Base-by-base conservation (phyloP, 1,284 basidiomycete genomes). In the Grifola frondosa region DNA sequence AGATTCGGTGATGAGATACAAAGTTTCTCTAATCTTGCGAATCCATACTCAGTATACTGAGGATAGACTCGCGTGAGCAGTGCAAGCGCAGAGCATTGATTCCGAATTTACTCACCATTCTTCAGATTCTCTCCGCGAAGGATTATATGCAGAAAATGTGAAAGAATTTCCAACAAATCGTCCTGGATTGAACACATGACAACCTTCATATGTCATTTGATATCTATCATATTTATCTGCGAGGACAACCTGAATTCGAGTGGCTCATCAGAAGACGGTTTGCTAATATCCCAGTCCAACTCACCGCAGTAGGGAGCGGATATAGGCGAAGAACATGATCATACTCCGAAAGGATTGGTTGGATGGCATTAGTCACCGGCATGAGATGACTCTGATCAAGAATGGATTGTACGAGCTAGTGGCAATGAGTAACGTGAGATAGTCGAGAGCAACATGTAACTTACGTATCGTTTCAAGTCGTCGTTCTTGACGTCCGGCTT, bases 101-200 rank as follows among this genome's bases (percentile, higher is more conserved):
- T n/a, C n/a, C n/a, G n/a, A 13, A 17, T 6, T 7, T 15, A 60
- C 72, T 63, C 56, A 84, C 84, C 84, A 88, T 68, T 86, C 83
- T 62, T 90, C 88, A 0, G 88, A 89, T 53, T 85, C 86, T 25
- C 74, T 60, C 54, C 81, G 80, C 4, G 86, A 77, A 6, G 92
- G 92, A 42, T 85, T 88, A 59, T 93, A 96, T 13, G 90, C 88
- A n/a, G 88, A 89, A 69, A 94, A 95, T 13, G 80, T 76, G 54
- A 90, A 87, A 3, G 84, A 77, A 32, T 79, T 86, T 7, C 87
- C 81, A 13, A 92, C 71, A 59, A 95, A 94, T 40, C 84, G 83
- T 11, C 97, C 96, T 0, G 97, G 97, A 64, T 99, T 99, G 74
- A 99, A 94, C 22, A 99, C 97, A 66, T 98, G 96, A 60, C 97